These are phyloP conservation scores for Cytospora chrysosperma DNA, from an alignment of 2,329 filamentous ascomycete species.

Conservation along the genomic window DNA sequence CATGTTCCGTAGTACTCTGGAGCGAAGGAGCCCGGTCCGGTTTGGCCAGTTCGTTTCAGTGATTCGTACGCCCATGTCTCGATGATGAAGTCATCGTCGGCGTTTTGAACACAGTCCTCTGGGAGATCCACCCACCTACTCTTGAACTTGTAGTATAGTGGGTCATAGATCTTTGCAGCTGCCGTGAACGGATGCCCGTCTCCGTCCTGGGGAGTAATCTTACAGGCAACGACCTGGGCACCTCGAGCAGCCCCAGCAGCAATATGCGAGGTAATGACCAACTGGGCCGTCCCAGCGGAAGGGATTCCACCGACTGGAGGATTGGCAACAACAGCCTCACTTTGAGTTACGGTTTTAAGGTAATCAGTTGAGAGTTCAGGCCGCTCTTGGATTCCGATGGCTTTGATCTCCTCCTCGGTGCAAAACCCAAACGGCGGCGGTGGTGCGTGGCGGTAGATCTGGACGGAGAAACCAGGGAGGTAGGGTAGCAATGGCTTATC, in stretches of 20 bases:
- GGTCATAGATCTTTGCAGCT: constrained; percentile 2
- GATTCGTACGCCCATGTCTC: background rate
- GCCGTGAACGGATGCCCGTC: background rate
- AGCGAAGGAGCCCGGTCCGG: background rate
- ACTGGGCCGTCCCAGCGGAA: background rate
- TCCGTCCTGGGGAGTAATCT: background rate
- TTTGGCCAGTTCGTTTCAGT: background rate
- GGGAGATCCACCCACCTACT: background rate
- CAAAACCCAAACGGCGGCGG: background rate
- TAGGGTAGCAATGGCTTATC: background rate
- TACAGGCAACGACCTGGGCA: background rate
- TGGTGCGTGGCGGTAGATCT: background rate
- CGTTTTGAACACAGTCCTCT: background rate
- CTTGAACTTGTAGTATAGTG: background rate
- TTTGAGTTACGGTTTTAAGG: background rate
- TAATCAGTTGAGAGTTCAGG: background rate
- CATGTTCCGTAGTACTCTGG: background rate
- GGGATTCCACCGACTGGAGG: background rate
- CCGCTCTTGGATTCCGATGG: background rate
- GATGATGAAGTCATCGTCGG: background rate
- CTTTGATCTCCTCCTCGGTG: background rate
- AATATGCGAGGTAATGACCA: background rate
- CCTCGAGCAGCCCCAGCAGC: background rate
- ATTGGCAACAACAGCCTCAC: background rate
- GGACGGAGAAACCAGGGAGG: background rate